These are phyloP conservation scores for Hyphodiscus hymeniophilus DNA, from an alignment of 495 filamentous ascomycete genomes.

Conservation along the genomic window DNA sequence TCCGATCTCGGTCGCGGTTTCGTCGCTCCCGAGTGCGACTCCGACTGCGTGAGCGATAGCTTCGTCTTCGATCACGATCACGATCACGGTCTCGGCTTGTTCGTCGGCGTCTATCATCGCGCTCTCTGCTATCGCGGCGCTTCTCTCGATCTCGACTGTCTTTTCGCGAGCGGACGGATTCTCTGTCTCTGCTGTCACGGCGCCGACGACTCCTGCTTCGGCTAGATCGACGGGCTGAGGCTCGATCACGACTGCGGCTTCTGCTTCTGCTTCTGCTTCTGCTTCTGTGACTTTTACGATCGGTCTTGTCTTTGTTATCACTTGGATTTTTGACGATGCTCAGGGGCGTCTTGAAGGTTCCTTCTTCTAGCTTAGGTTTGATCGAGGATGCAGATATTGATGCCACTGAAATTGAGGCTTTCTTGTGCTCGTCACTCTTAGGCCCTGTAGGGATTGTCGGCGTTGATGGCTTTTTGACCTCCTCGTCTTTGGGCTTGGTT, in stretches of 20 bases:
- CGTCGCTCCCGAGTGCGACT: conserved; percentile 10
- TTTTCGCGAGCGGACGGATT: conserved; percentile 7
- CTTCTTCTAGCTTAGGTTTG: conserved; percentile 15
- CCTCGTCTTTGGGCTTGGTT: conserved; percentile 17
- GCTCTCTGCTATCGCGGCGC: conserved; percentile 23
- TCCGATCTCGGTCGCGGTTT: conserved; percentile 20
- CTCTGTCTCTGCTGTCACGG: conserved; percentile 14
- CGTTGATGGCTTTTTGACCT: conserved; percentile 11
- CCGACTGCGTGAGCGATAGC: conserved; percentile 19
- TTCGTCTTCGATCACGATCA: conserved; percentile 27
- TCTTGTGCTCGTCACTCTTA: conserved; percentile 13
- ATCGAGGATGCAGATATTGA: conserved; percentile 9
- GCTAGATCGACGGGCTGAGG: conserved; percentile 11
- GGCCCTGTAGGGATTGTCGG: conserved; percentile 7
- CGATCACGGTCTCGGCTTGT: conserved; percentile 15
- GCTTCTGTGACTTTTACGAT: too few species aligned
- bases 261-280: conserved; percentile 10
- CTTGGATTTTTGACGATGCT: conserved; percentile 12
- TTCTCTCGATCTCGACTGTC: conserved; percentile 17
- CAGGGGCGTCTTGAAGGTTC: conserved; percentile 20
- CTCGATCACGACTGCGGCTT: conserved; percentile 18
- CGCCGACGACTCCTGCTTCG: conserved; percentile 13
- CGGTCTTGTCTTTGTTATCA: conserved; percentile 15
- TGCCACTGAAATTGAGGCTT: conserved; percentile 8
- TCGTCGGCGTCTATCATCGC: conserved; percentile 19